phyloP scores from a whole-genome alignment of 2,329 filamentous ascomycete genomes.

The Ophiostoma triangulosporum region DNA sequence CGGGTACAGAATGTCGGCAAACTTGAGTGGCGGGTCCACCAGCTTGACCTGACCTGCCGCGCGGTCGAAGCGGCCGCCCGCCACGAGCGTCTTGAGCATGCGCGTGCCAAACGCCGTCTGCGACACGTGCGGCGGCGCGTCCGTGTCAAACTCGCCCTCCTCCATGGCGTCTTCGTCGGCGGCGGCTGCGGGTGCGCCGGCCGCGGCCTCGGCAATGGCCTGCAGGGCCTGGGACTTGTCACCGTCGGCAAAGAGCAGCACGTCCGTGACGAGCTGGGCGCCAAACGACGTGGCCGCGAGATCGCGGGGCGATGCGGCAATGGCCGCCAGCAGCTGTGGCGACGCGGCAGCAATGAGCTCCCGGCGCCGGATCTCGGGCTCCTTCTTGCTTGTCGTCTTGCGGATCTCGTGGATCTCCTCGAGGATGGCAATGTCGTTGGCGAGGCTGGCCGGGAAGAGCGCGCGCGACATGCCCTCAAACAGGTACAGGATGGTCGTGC shows the following conservation, averaged over 20 bases:
- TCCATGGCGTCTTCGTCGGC: conserved; percentile 23
- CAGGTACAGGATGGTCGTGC: conserved; percentile 63
- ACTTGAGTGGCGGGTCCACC: conserved; percentile 63
- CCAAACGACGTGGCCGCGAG: conserved; percentile 68
- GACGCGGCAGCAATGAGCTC: conserved; percentile 67
- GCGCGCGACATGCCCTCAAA: conserved; percentile 53
- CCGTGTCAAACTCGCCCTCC: not conserved
- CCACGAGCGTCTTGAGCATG: conserved; percentile 82
- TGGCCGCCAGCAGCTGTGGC: conserved; percentile 58
- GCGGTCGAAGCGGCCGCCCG: conserved; percentile 76
- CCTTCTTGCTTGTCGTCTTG: conserved; percentile 82
- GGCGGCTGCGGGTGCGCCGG: conserved; percentile 32
- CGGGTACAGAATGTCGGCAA: conserved; percentile 70
- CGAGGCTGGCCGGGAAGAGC: conserved; percentile 47
- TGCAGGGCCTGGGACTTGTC: conserved; percentile 64
- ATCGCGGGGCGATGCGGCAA: conserved; percentile 52
- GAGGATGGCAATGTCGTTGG: conserved; percentile 55
- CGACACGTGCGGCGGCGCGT: conserved; percentile 40
- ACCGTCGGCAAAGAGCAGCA: conserved; percentile 60
- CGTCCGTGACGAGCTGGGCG: conserved; percentile 73
- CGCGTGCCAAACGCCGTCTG: conserved; percentile 54
- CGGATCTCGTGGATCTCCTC: conserved; percentile 68
- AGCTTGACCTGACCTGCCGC: conserved; percentile 55
- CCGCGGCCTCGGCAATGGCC: conserved; percentile 52
- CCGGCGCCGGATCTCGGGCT: conserved; percentile 57